These are phyloP conservation scores for Diaporthe sp. DNA, from an alignment of 2,329 filamentous ascomycete species.

Conservation along the genomic window DNA sequence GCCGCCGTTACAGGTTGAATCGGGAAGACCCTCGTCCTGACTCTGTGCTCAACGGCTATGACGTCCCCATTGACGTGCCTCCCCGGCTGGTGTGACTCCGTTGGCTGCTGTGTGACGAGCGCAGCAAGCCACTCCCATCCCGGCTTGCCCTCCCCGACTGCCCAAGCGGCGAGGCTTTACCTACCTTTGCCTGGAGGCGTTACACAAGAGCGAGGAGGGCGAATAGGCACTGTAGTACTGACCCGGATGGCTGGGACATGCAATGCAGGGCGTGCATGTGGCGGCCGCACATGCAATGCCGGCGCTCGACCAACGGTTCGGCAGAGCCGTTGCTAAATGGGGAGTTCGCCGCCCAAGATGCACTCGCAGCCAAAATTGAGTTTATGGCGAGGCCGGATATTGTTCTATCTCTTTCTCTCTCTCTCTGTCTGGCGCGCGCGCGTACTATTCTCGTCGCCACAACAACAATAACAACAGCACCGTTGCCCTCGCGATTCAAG, in stretches of 20 bases:
- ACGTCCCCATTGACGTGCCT: background rate
- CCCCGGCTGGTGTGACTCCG: conserved; percentile 4
- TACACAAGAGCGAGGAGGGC: background rate
- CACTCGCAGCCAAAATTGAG: background rate
- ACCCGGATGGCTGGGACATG: conserved; percentile 22
- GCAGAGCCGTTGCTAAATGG: background rate
- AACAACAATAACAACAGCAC: background rate
- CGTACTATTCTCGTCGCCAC: background rate
- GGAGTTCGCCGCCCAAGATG: background rate
- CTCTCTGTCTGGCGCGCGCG: too few species aligned
- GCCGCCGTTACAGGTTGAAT: background rate
- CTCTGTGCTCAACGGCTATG: conserved; percentile 11
- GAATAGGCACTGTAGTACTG: background rate
- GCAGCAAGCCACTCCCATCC: background rate
- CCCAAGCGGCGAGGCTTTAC: background rate
- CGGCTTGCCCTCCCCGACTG: conserved; percentile 11
- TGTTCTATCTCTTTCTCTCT: background rate
- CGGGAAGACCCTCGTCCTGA: background rate
- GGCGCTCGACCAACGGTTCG: background rate
- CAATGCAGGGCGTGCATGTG: conserved; percentile 9
- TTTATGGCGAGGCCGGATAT: background rate
- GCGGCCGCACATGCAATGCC: background rate
- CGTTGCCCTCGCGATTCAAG: background rate
- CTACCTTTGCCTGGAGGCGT: background rate
- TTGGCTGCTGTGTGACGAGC: conserved; percentile 11